A percentile compares a stretch with the other conserved stretches of the same genome.
Evolutionary conservation across 148 eudicot species (phyloP).

Genomic region (Agrostemma githago): DNA sequence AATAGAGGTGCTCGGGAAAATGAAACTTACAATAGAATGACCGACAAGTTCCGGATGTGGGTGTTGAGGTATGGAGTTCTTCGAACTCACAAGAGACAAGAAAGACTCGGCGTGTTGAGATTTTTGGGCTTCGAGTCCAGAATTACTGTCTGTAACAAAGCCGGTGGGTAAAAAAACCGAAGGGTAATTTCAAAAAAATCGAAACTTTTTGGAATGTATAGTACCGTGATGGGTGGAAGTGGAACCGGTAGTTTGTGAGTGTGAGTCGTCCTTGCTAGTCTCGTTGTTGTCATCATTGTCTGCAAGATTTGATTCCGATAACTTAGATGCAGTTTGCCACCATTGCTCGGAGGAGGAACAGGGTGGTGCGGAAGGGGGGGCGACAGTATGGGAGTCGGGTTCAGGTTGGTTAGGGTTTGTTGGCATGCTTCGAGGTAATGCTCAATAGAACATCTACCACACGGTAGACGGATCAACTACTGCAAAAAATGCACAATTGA

Average conservation of each 20-base stretch:
- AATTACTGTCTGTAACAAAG: constrained; percentile 39
- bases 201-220: not conserved
- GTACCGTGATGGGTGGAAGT: constrained; percentile 45
- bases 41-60: constrained; percentile 84
- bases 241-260: constrained; percentile 39
- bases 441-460: constrained; percentile 19
- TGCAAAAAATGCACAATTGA: not conserved
- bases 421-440: constrained; percentile 52
- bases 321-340: constrained; percentile 54
- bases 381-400: constrained; percentile 28
- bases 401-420: constrained; percentile 45
- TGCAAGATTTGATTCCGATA: constrained; percentile 45
- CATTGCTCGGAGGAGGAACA: constrained; percentile 45
- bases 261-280: constrained; percentile 35
- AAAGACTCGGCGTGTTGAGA: constrained; percentile 40
- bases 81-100: constrained; percentile 34
- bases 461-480: constrained; percentile 8
- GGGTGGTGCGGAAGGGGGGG: constrained; percentile 39
- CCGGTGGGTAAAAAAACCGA: not conserved
- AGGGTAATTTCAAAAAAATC: not conserved
- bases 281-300: constrained; percentile 59
- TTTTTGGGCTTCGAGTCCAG: constrained; percentile 37
- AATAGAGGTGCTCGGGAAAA: not conserved
- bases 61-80: constrained; percentile 46
- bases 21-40: constrained; percentile 77